phyloP scores from a whole-genome alignment of 1,139 yeast species.

The Kodamaea fungicola region DNA sequence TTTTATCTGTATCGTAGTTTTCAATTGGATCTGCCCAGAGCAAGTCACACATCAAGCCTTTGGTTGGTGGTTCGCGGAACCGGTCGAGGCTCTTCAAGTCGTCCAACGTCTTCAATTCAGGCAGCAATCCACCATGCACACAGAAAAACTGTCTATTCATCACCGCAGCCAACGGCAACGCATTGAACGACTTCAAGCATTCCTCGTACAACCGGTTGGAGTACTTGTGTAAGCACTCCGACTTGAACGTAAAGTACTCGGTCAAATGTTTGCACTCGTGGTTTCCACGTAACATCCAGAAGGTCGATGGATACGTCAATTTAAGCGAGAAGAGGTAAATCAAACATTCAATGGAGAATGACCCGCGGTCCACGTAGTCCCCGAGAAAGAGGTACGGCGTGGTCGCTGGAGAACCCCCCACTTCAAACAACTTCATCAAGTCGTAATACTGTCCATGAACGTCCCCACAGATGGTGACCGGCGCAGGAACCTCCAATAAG shows the following conservation, averaged over 20 bases:
- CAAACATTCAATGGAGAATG: conserved; percentile 85
- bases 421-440: conserved; percentile 86
- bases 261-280: conserved; percentile 95
- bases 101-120: conserved; percentile 68
- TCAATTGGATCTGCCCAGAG: conserved; percentile 97
- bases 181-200: conserved; percentile 76
- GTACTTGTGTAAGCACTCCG: conserved; percentile 89
- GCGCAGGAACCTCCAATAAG: conserved; percentile 78
- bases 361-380: conserved; percentile 95
- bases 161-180: conserved; percentile 88
- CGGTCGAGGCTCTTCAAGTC: conserved; percentile 72
- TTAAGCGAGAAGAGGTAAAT: conserved; percentile 78
- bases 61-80: conserved; percentile 90
- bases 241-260: conserved; percentile 88
- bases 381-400: conserved; percentile 86
- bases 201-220: conserved; percentile 65
- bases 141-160: conserved; percentile 95
- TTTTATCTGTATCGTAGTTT: conserved; percentile 71
- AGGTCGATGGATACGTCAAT: conserved; percentile 68
- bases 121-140: conserved; percentile 96
- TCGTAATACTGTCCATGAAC: conserved; percentile 95
- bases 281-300: conserved; percentile 88
- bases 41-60: conserved; percentile 91
- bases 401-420: conserved; percentile 81
- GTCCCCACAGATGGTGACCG: conserved; percentile 96